Base-by-base conservation (phyloP, 495 filamentous ascomycete genomes). In the Chaetomium fimeti region DNA sequence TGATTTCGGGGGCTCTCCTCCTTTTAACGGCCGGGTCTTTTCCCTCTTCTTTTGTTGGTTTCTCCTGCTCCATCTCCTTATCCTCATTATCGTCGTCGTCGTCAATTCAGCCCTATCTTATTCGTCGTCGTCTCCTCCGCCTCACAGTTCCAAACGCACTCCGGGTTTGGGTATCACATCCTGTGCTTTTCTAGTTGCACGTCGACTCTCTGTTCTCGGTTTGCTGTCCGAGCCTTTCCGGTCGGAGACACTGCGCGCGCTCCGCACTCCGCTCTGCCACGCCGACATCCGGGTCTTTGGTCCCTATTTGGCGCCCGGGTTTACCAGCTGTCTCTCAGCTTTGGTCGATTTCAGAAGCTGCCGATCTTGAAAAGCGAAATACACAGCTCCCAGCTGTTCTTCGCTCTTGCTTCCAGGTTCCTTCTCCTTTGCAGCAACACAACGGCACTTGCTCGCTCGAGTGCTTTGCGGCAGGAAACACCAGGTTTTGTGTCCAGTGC, bases 11-110 rank as follows among this genome's bases (percentile, higher is more conserved):
- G 75, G 74, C 77, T 73, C 75, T 79, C 74, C 76, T 77, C 69
- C 74, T 74, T 79, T 79, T 79, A 53, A 77, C 77, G 77, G 77
- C 75, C 76, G 75, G 79, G 81, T 81, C 74, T 71, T 79, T 82
- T 80, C 74, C 71, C 68, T 74, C 66, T 59, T 74, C 66, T 69
- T 70, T 68, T 69, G 51, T 74, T 61, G 29, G 57, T 68, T 65
- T 72, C 67, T 69, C 62, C 67, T 47, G 53, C 64, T 71, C 67
- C 51, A 63, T 68, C 73, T 72, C 71, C 69, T 76, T 75, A 65
- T 78, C 71, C 68, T 75, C 74, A 62, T 61, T 66, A 4, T 51
- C 62, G 45, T 49, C 57, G 43, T 38, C 32, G 58, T 60, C 47
- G 43, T 49, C 43, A 20, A 32, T 60, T 24, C 40, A 15, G 52